Percentiles rank a stretch among this genome's conserved stretches.
phyloP scores from a whole-genome alignment of 352 stramenopile species.

The Peronospora farinosa region DNA sequence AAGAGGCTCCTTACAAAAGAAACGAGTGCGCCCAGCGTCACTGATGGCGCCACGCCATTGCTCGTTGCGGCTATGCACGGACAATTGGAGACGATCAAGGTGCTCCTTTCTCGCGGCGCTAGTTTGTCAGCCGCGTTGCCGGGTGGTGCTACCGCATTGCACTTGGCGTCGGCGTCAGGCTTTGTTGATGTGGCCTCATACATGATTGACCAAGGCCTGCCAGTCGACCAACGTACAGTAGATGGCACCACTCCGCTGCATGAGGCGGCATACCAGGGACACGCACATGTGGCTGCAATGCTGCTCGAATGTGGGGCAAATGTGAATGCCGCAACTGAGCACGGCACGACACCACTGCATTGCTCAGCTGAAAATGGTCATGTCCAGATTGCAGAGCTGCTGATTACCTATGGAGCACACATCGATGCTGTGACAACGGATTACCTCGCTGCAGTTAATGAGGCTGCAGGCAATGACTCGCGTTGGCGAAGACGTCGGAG shows the following conservation, averaged over 20 bases:
- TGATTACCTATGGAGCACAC: slow-evolving; percentile 46
- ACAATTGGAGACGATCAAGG: slow-evolving; percentile 49
- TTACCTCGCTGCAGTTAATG: slow-evolving; percentile 29
- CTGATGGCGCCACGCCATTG: slow-evolving; percentile 44
- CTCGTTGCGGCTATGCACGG: slow-evolving; percentile 55
- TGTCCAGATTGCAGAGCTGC: slow-evolving; percentile 41
- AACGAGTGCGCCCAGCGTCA: slow-evolving; percentile 17
- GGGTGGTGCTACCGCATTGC: slow-evolving; percentile 37
- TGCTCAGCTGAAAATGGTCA: slow-evolving; percentile 47
- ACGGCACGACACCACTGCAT: slow-evolving; percentile 48
- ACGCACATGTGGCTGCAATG: slow-evolving; percentile 35
- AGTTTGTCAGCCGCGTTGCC: slow-evolving; percentile 40
- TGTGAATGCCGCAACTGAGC: slow-evolving; percentile 44
- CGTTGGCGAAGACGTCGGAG: slow-evolving; percentile 16
- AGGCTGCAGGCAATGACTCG: slow-evolving; percentile 7
- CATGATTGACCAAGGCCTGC: slow-evolving; percentile 35
- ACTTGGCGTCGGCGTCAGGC: slow-evolving; percentile 45
- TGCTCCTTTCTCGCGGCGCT: slow-evolving; percentile 38
- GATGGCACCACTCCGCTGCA: slow-evolving; percentile 46
- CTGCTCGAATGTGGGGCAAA: slow-evolving; percentile 37
- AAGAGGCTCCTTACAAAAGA: slow-evolving; percentile 21
- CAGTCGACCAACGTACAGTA: slow-evolving; percentile 32
- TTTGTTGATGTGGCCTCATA: slow-evolving; percentile 39
- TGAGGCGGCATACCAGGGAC: slow-evolving; percentile 42
- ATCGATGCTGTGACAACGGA: slow-evolving; percentile 54